phyloP scores from a whole-genome alignment of 2,329 filamentous ascomycete genomes.

The Aspergillus luchuensis region DNA sequence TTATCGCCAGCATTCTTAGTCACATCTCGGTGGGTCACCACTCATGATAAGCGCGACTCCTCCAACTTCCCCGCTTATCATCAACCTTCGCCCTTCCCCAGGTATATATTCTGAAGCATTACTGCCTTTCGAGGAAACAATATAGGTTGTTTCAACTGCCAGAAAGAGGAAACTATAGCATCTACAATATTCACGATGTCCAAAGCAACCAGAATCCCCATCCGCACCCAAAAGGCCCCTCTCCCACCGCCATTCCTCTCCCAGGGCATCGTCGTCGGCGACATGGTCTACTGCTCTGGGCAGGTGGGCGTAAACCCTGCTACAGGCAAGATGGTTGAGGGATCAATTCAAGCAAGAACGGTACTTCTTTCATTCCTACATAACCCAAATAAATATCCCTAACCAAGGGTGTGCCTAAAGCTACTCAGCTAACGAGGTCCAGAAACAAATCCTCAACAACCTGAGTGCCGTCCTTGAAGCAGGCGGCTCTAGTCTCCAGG shows the following conservation, averaged over 20 bases:
- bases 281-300: slow-evolving; percentile 68
- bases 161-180: not conserved
- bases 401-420: not conserved
- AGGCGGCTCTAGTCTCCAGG: slow-evolving; percentile 58
- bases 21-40: not conserved
- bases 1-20: not conserved
- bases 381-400: not conserved
- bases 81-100: not conserved
- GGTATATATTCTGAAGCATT: not conserved
- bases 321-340: slow-evolving; percentile 57
- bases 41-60: not conserved
- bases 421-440: not conserved
- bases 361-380: slow-evolving; percentile 37
- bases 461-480: slow-evolving; percentile 61
- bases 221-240: slow-evolving; percentile 50
- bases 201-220: slow-evolving; percentile 23
- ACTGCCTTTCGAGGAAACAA: too few relatives aligned
- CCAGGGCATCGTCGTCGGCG: slow-evolving; percentile 61
- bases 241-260: slow-evolving; percentile 55
- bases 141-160: not conserved
- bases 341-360: slow-evolving; percentile 56
- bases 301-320: slow-evolving; percentile 59
- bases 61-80: not conserved
- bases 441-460: slow-evolving; percentile 56
- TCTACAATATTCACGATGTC: slow-evolving; percentile 7